Percentiles rank a stretch among this genome's conserved stretches.
Evolutionary conservation across 2,329 filamentous ascomycete species (phyloP).

Genomic region (Hymenoscyphus fraxineus): DNA sequence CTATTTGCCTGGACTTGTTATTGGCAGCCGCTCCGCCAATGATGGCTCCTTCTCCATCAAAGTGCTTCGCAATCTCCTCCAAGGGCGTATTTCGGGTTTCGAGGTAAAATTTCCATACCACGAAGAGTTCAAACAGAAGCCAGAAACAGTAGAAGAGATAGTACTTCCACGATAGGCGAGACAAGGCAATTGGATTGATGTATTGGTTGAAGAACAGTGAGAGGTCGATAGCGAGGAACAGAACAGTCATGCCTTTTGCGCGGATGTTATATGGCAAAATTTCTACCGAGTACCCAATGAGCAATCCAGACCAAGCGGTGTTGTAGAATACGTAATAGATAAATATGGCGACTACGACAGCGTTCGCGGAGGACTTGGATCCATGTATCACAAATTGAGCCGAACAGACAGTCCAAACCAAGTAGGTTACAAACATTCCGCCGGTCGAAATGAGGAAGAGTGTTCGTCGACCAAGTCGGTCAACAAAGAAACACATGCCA

Average conservation of each 20-base stretch:
- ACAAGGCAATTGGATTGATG: slow-evolving; percentile 40
- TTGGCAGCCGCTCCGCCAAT: slow-evolving; percentile 14
- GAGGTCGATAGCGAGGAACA: slow-evolving; percentile 41
- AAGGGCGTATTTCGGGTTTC: slow-evolving; percentile 42
- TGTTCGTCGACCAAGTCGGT: slow-evolving; percentile 30
- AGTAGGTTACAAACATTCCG: slow-evolving; percentile 33
- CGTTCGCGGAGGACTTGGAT: slow-evolving; percentile 21
- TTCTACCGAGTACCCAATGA: slow-evolving; percentile 29
- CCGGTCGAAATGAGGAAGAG: slow-evolving; percentile 27
- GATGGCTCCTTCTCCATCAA: slow-evolving; percentile 40
- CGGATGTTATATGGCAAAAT: slow-evolving; percentile 31
- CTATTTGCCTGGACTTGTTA: slow-evolving; percentile 18
- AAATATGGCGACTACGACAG: slow-evolving; percentile 45
- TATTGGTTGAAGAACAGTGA: slow-evolving; percentile 41
- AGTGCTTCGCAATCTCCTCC: slow-evolving; percentile 42
- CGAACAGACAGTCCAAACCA: slow-evolving; percentile 30
- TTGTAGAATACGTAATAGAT: slow-evolving; percentile 45
- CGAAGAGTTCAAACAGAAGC: slow-evolving; percentile 26
- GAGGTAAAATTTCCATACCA: slow-evolving; percentile 33
- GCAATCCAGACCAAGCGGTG: slow-evolving; percentile 30
- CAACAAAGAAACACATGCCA: slow-evolving; percentile 32
- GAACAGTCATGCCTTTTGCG: slow-evolving; percentile 38
- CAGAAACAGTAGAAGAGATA: slow-evolving; percentile 40
- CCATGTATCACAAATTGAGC: slow-evolving; percentile 21
- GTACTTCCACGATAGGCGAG: slow-evolving; percentile 39